Evolutionary conservation across 176 grass and related monocot genomes (phyloP), one percentile per base, ranked within the genome.

Genomic region (Areca catechu): DNA sequence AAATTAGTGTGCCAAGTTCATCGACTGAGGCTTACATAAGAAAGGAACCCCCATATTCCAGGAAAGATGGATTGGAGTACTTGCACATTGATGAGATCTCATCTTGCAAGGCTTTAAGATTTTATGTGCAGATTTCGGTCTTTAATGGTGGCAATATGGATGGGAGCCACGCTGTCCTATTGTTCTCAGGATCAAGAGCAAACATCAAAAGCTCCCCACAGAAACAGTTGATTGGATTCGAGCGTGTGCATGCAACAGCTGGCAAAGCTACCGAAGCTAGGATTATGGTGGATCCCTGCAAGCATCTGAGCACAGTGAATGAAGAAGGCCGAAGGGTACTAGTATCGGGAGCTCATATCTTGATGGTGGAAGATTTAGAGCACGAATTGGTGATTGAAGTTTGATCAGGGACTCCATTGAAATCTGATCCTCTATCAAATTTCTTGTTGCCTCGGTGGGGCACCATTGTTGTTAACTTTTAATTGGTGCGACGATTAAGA

Each of bases 191-290:
- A 60, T 67, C 68, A 3, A 82, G 58, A 63, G 54, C 68, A 20
- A 78, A 48, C 15, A 16, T 83, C n/a, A 63, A 58, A 3, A 84
- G 80, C 2, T 74, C 63, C 62, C 86, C 83, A 19, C 10, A 72
- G 19, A 92, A 88, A 68, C 93, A 97, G 34, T 50, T 97, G 76
- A 66, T 92, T 61, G 81, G 84, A 18, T 97, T 97, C 6, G 72
- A 88, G 69, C 74, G 87, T 7, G 73, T 88, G 7, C 70, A 73
- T 58, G 77, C 81, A 5, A 70, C 3, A 15, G 61, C 71, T 48
- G 81, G 73, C 10, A 18, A 62, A 62, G 51, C 76, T 50, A 71
- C 75, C 15, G 54, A 71, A 48, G 73, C 82, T 51, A 58, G 66
- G 54, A 85, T 97, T 18, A 57, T 18, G 12, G 62, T 88, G 2